Conservation (phyloP, 495 filamentous ascomycete species). For the Penicillium soppii region DNA sequence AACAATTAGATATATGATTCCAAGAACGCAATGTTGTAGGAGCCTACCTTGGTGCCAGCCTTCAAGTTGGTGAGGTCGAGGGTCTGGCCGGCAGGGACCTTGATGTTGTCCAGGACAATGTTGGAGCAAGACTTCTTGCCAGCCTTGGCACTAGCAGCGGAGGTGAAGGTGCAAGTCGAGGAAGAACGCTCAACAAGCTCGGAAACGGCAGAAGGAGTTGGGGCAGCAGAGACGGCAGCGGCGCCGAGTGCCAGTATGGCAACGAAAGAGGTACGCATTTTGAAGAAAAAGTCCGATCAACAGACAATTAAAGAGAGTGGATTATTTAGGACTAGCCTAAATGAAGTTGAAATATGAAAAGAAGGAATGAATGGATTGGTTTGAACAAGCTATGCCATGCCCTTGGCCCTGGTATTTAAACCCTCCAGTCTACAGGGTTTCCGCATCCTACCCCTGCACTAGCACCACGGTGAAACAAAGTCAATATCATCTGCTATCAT, state of each 20-base stretch:
- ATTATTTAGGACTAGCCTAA: background rate
- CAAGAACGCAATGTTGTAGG: background rate
- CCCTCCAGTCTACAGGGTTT: background rate
- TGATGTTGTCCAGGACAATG: constrained; percentile 47
- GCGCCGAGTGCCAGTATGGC: constrained; percentile 26
- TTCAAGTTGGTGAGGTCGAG: constrained; percentile 50
- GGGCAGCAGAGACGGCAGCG: constrained; percentile 20
- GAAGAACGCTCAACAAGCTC: constrained; percentile 29
- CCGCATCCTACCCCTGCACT: background rate
- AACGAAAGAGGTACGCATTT: constrained; percentile 18
- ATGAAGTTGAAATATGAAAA: background rate
- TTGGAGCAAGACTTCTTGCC: constrained; percentile 51
- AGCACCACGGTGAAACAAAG: background rate
- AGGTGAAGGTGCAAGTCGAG: constrained; percentile 50
- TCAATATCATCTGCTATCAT: background rate
- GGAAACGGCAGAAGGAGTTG: constrained; percentile 23
- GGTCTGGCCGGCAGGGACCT: constrained; percentile 52
- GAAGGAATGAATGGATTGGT: constrained; percentile 1
- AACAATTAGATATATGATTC: background rate
- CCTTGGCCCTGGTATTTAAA: constrained; percentile 7
- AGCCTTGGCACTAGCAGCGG: constrained; percentile 39
- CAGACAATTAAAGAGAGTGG: constrained; percentile 14
- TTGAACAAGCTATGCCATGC: constrained; percentile 3
- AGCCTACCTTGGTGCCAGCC: constrained; percentile 39
- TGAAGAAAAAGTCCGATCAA: constrained; percentile 19